Evolutionary conservation across 208 protist species (phyloP), one percentile per base, ranked within the genome.

Genomic region (Crithidia bombi): DNA sequence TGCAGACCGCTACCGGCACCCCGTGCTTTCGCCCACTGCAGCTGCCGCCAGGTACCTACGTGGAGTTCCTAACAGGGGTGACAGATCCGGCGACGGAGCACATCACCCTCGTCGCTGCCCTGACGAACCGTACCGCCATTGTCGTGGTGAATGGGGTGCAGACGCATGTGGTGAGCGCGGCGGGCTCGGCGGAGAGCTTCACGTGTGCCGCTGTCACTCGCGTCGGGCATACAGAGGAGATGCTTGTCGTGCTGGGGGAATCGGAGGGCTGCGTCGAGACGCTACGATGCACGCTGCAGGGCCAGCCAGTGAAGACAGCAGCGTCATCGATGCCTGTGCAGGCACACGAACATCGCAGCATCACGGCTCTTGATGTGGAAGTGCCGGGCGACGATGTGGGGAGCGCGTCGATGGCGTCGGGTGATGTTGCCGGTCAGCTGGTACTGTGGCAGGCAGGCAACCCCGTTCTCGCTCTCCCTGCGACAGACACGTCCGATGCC

Each of bases 321-420:
- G 39, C 50, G 46, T 21, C 23, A 2, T 38, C 26, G 1, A 17
- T 36, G 23, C 65, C 51, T 11, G 70, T 68, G 43, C 50, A 72
- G 49, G 65, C 77, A 35, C 87, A 92, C 55, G 74, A 78, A 25
- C 55, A 56, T 11, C 65, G 67, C 44, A 65, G 72, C 55, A 70
- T 92, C 46, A 78, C 79, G 1, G 81, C 87, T 10, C 44, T 80
- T 14, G 78, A 82, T 47, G 43, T 86, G 9, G 70, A 58, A 32
- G 47, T 71, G 0, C 59, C 67, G 35, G 23, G 21, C 5, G 75
- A 30, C 67, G 10, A 1, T n/a, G 23, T 19, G 35, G 36, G 23
- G 9, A 66, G 0, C 41, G 56, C 52, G 65, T 68, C 5, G 82
- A 41, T 76, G 46, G 63, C 69, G 7, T 85, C 79, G 0, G 87